Base-by-base conservation (phyloP, 306 rosid genomes). In the Corylus heterophylla region DNA sequence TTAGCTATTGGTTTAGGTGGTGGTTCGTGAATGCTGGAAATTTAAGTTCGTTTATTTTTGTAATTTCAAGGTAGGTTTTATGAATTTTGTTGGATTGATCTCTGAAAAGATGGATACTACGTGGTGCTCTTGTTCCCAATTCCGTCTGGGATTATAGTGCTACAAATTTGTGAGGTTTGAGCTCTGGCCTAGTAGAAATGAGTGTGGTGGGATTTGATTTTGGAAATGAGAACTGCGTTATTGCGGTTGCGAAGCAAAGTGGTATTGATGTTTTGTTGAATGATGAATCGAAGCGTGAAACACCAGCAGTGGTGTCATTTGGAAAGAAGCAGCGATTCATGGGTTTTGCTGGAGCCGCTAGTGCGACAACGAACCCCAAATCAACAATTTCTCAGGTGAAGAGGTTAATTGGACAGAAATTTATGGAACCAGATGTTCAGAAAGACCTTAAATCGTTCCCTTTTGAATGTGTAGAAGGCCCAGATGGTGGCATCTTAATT, bases 211-310 rank as follows among this genome's bases (percentile, higher is more conserved):
- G 91, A 25, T 83, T 85, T 70, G 91, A 88, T 81, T 67, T 88
- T 71, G 91, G 91, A 67, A 88, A 85, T 71, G 91, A 88, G 81
- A 88, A 88, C 70, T 88, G 91, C 74, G 89, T 88, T 20, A 86
- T 83, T 72, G 89, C 83, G 22, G 88, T 88, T 73, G 89, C 82
- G 45, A 88, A 86, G 85, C 89, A 88, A 72, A 77, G 89, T 4
- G 91, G 91, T 13, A 81, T 88, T 48, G 91, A 88, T 83, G 91
- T 88, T 27, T 25, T 88, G 66, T 49, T 88, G 70, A 88, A 88
- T 50, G 89, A 88, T 71, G 91, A 88, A 74, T 88, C 91, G 1
- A 85, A 88, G 27, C 86, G 91, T 12, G 91, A 88, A 59, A 88
- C 89, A 51, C 89, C 91, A 0, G 80, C 91, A 4, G 83, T 85